These are phyloP conservation scores for Irpex sp. DNA, from an alignment of 1,284 basidiomycete genomes.

Conservation along the genomic window DNA sequence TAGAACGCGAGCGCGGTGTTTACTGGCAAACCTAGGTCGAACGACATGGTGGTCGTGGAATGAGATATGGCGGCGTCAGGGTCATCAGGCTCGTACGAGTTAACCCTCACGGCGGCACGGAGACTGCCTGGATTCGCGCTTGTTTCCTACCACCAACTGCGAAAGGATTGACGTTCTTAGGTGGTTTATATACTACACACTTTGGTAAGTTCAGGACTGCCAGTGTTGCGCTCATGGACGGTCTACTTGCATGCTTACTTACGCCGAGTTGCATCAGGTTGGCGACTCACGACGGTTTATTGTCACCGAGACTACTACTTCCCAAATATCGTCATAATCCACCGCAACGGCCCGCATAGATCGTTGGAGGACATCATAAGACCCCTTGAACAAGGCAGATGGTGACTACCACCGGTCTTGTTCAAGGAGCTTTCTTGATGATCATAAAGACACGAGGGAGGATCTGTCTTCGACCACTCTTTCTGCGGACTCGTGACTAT, in stretches of 20 bases:
- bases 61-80: not conserved
- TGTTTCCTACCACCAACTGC: not conserved
- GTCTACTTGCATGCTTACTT: not conserved
- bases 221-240: not conserved
- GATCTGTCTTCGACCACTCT: not conserved
- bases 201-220: not conserved
- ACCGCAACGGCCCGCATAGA: not conserved
- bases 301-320: not conserved
- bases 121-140: not conserved
- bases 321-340: not conserved
- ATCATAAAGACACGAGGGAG: not conserved
- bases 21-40: conserved; percentile 60
- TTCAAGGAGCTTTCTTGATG: not conserved
- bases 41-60: conserved; percentile 23
- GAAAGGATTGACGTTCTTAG: not conserved
- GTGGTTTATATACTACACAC: not conserved
- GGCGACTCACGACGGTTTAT: not conserved
- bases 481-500: not conserved
- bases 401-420: not conserved
- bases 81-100: not conserved
- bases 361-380: not conserved
- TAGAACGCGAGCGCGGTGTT: conserved; percentile 76
- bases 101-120: not conserved
- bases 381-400: not conserved
- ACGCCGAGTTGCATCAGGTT: not conserved